Conservation (phyloP, 2,329 filamentous ascomycete species). For the Akanthomyces dipterigenus region DNA sequence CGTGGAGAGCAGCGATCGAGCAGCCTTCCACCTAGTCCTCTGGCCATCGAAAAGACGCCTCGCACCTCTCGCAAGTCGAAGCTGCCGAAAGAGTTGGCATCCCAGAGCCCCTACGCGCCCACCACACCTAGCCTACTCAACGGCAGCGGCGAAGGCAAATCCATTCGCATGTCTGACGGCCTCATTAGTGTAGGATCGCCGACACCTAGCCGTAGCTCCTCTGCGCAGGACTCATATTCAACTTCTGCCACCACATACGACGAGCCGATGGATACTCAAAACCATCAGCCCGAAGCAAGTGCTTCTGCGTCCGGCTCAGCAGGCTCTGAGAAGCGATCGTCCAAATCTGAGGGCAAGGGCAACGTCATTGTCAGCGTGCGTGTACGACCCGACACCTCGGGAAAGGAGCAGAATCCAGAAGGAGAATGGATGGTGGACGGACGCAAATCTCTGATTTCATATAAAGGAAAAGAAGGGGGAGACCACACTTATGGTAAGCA, state of each 20-base stretch:
- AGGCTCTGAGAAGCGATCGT: constrained; percentile 38
- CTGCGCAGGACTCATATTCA: constrained; percentile 85
- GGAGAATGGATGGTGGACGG: constrained; percentile 91
- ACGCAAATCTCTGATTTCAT: constrained; percentile 72
- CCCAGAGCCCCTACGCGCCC: constrained; percentile 36
- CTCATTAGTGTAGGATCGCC: constrained; percentile 74
- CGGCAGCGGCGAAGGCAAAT: constrained; percentile 69
- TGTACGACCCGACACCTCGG: constrained; percentile 73
- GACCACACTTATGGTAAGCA: constrained; percentile 83
- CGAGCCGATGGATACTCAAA: constrained; percentile 55
- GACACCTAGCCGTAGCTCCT: constrained; percentile 83
- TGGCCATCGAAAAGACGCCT: constrained; percentile 43
- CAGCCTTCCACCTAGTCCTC: constrained; percentile 57
- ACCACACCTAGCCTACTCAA: constrained; percentile 70
- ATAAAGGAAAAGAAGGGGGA: constrained; percentile 81
- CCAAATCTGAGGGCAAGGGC: constrained; percentile 70
- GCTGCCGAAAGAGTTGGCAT: constrained; percentile 48
- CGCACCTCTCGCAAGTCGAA: constrained; percentile 46
- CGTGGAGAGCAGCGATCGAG: constrained; percentile 52
- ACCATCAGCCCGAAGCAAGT: constrained; percentile 24
- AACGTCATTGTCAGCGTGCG: constrained; percentile 95
- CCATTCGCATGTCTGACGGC: constrained; percentile 66
- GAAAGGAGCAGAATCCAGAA: constrained; percentile 56
- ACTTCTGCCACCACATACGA: constrained; percentile 87
- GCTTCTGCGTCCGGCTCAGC: constrained; percentile 22